These are phyloP conservation scores for Colletotrichum eremochloae DNA, from an alignment of 2,329 filamentous ascomycete species.

Conservation along the genomic window DNA sequence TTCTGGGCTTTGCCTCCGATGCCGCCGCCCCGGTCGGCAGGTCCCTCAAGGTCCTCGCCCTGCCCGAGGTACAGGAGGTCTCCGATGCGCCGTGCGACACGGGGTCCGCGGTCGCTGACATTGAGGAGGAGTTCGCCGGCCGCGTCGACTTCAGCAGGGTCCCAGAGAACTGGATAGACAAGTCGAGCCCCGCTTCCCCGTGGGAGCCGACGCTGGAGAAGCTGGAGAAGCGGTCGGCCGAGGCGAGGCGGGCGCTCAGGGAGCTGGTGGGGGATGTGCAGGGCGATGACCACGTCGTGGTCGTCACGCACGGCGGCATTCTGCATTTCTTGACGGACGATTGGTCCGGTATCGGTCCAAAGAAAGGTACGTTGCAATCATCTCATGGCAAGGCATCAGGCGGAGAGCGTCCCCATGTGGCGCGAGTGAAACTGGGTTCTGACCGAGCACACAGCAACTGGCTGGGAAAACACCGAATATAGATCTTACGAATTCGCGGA, in stretches of 20 bases:
- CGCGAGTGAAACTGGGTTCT: conserved; percentile 11
- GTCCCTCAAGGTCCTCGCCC: conserved; percentile 65
- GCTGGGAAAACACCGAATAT: conserved; percentile 81
- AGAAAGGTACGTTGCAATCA: conserved; percentile 51
- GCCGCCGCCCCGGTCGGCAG: conserved; percentile 43
- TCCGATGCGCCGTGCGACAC: conserved; percentile 81
- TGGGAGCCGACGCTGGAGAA: conserved; percentile 64
- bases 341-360: conserved; percentile 71
- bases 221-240: conserved; percentile 72
- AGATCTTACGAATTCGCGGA: conserved; percentile 76
- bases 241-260: conserved; percentile 70
- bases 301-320: conserved; percentile 87
- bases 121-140: conserved; percentile 73
- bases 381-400: neutral
- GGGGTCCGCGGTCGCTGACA: conserved; percentile 68
- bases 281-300: conserved; percentile 73
- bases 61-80: conserved; percentile 85
- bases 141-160: conserved; percentile 75
- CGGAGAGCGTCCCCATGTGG: neutral
- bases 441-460: conserved; percentile 68
- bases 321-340: conserved; percentile 89
- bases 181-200: conserved; percentile 58
- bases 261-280: conserved; percentile 57
- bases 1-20: conserved; percentile 75
- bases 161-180: conserved; percentile 78